Conservation (phyloP, 83 land plant genomes). For the Picea engelmannii region DNA sequence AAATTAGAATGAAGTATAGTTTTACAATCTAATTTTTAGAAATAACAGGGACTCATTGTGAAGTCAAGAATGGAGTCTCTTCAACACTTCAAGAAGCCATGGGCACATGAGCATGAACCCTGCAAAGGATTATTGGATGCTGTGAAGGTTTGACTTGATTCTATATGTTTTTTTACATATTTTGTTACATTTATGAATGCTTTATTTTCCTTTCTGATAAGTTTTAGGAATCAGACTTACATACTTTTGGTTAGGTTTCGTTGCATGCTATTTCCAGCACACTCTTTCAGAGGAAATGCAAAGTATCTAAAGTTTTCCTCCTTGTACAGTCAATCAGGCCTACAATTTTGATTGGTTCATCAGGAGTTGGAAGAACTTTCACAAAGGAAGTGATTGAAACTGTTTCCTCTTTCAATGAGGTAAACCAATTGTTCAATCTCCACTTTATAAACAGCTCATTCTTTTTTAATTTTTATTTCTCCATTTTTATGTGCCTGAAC, state of each 20-base stretch:
- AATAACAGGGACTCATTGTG: conserved; percentile 52
- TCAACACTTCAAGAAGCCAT: conserved; percentile 40
- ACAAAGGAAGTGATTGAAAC: conserved; percentile 60
- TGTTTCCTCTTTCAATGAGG: conserved; percentile 44
- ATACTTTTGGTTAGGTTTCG: not conserved
- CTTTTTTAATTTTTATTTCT: not conserved
- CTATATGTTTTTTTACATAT: not conserved
- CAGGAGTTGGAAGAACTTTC: conserved; percentile 48
- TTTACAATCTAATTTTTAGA: not conserved
- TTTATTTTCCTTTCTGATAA: not conserved
- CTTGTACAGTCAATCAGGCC: conserved; percentile 42
- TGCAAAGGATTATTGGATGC: conserved; percentile 32
- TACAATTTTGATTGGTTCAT: conserved; percentile 50
- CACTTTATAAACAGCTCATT: not conserved
- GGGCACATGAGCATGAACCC: conserved; percentile 54
- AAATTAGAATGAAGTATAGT: not conserved
- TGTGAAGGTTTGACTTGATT: conserved; percentile 30
- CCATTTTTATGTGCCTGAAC: not conserved
- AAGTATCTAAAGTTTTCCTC: conserved; percentile 10
- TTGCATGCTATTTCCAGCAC: not conserved
- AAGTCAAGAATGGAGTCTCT: conserved; percentile 46
- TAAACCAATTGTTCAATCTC: conserved; percentile 17
- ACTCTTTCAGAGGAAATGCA: not conserved
- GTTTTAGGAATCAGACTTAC: not conserved
- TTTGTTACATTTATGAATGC: not conserved